Conservation (phyloP, 2,329 filamentous ascomycete species). For the Pestalotiopsis sp. region DNA sequence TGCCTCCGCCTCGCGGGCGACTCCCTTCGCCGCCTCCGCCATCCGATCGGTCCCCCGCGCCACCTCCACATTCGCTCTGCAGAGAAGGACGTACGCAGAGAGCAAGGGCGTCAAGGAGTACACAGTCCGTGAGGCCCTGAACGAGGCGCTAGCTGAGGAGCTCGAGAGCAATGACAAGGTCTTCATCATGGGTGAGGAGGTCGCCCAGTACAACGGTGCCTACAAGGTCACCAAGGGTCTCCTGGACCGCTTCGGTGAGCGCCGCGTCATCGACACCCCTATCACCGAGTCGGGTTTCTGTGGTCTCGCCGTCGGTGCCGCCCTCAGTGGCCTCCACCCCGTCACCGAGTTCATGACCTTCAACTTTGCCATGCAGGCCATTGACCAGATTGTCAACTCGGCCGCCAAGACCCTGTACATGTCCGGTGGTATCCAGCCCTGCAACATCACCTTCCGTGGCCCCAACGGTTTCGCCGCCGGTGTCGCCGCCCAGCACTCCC, state of each 20-base stretch:
- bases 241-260: constrained; percentile 94
- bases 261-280: constrained; percentile 95
- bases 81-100: constrained; percentile 59
- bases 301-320: constrained; percentile 92
- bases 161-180: constrained; percentile 93
- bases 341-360: constrained; percentile 99
- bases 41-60: constrained; percentile 36
- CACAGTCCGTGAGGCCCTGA: constrained; percentile 95
- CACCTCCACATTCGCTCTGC: constrained; percentile 39
- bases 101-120: constrained; percentile 74
- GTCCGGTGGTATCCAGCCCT: constrained; percentile 98
- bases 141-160: constrained; percentile 97
- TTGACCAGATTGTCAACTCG: constrained; percentile 99
- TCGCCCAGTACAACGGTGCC: constrained; percentile 99
- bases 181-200: constrained; percentile 95
- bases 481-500: constrained; percentile 96
- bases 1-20: constrained; percentile 41
- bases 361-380: constrained; percentile 99
- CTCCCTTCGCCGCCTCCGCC: constrained; percentile 34
- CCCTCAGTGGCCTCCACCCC: constrained; percentile 90
- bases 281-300: constrained; percentile 97
- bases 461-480: constrained; percentile 97
- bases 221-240: constrained; percentile 99
- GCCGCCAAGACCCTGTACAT: constrained; percentile 99
- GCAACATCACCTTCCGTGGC: constrained; percentile 99